Conservation (phyloP, 345 rosid species). For the Eucalyptus tenuipes region DNA sequence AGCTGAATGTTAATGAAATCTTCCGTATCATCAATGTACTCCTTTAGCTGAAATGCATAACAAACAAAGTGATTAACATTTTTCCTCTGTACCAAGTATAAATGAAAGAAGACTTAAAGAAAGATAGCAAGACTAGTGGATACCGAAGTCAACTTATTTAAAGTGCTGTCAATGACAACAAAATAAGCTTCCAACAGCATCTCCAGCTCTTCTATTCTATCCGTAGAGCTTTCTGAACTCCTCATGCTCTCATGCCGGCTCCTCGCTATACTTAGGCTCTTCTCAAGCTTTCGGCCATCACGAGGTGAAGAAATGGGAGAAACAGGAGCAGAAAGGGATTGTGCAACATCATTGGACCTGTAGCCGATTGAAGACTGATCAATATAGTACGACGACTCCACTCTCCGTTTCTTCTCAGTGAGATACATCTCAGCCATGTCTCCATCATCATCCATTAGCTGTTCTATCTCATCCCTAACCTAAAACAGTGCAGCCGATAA, state of each 20-base stretch:
- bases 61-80: neutral
- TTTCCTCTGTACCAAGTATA: neutral
- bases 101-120: neutral
- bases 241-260: conserved; percentile 86
- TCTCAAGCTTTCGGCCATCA: conserved; percentile 67
- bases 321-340: conserved; percentile 78
- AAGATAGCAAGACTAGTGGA: neutral
- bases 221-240: conserved; percentile 64
- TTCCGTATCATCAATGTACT: conserved; percentile 94
- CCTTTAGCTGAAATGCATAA: conserved; percentile 63
- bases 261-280: conserved; percentile 75
- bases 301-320: conserved; percentile 91
- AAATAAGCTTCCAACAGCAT: conserved; percentile 98
- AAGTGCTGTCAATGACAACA: conserved; percentile 89
- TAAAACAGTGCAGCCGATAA: neutral
- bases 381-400: conserved; percentile 65
- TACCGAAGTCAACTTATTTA: conserved; percentile 96
- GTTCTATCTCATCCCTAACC: conserved; percentile 98
- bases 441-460: conserved; percentile 98
- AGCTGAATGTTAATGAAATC: conserved; percentile 97
- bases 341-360: conserved; percentile 55
- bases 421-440: conserved; percentile 99
- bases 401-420: conserved; percentile 82
- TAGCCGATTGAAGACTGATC: conserved; percentile 65
- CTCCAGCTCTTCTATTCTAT: conserved; percentile 85